Evolutionary conservation across 2,329 filamentous ascomycete species (phyloP), one percentile per base, ranked within the genome.

Genomic region (Simplicillium sp.): DNA sequence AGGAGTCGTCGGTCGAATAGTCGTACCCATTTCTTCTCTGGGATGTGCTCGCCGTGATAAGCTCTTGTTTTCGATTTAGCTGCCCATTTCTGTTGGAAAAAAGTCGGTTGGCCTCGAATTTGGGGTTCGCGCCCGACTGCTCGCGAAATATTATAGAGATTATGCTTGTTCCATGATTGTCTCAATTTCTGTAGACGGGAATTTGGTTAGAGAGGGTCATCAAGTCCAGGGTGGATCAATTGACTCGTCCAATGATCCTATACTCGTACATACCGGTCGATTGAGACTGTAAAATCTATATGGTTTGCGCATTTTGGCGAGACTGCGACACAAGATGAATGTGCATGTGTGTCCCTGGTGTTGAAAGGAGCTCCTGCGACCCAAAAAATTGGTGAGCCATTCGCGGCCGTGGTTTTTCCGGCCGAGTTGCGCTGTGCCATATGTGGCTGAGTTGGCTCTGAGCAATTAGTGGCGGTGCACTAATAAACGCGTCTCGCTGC

Each of bases 21-120:
- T 59, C 85, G 84, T 64, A 85, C 76, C 92, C 92, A 98, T 67
- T 92, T 84, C 59, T 84, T 81, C 69, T 98, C 92, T 49, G 82
- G 80, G 51, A 98, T 82, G 58, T 95, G 87, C 60, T 96, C 90
- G 63, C 90, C 92, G 67, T 98, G 92, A 64, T 97, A 98, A 48
- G 75, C 81, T 50, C 92, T 82, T 34, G 87, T 78, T 48, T 81
- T 62, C 16, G 88, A 80, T 66, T 98, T 98, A 54, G 90, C 86
- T 2, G 67, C 64, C 90, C 90, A 98, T 82, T 98, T 98, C 66
- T 97, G 90, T 72, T 97, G 90, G 75, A 94, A 98, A 67, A 92
- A 94, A 35, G 89, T 96, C 46, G 67, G 64, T 38, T 51, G 51
- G 13, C 58, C 54, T 15, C 49, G 55, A 28, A 57, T 53, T 17